Percentiles rank a stretch among this genome's conserved stretches.
These are phyloP conservation scores for Naganishia sp. DNA, from an alignment of 1,284 basidiomycete species.

Conservation along the genomic window DNA sequence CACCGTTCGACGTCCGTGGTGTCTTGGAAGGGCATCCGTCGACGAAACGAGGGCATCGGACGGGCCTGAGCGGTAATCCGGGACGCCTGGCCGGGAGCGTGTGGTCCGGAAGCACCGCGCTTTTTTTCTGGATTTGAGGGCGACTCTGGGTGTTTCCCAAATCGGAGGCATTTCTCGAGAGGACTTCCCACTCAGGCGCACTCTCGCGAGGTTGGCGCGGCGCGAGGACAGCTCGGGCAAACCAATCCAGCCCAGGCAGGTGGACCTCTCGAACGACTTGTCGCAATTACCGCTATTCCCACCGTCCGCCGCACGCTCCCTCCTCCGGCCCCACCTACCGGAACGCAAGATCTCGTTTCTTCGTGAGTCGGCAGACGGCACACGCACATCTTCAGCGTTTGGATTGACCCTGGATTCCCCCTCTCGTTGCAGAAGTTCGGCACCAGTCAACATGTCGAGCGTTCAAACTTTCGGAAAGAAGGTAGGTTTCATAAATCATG, in stretches of 20 bases:
- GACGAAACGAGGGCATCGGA: no score
- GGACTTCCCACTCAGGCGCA: not conserved
- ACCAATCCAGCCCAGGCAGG: not conserved
- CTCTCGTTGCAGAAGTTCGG: slow-evolving; percentile 23
- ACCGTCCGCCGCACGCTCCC: not conserved
- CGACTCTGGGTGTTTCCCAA: not conserved
- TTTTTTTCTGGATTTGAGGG: not conserved
- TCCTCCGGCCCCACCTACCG: slow-evolving; percentile 24
- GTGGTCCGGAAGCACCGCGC: not conserved
- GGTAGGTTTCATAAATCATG: slow-evolving; percentile 57
- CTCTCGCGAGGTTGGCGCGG: no score
- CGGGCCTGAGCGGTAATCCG: no score
- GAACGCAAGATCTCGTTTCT: slow-evolving; percentile 28
- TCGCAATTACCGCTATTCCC: not conserved
- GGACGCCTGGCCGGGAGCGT: no score
- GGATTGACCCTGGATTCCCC: slow-evolving; percentile 14
- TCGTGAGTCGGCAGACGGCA: slow-evolving; percentile 6
- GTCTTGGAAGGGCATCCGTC: no score
- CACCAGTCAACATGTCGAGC: slow-evolving; percentile 54
- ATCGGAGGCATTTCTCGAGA: not conserved
- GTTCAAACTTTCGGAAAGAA: slow-evolving; percentile 99
- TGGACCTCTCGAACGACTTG: slow-evolving; percentile 6
- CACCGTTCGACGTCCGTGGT: no score
- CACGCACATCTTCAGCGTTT: not conserved
- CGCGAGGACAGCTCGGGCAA: no score